These are phyloP conservation scores for Letharia columbiana DNA, from an alignment of 495 filamentous ascomycete species.

Conservation along the genomic window DNA sequence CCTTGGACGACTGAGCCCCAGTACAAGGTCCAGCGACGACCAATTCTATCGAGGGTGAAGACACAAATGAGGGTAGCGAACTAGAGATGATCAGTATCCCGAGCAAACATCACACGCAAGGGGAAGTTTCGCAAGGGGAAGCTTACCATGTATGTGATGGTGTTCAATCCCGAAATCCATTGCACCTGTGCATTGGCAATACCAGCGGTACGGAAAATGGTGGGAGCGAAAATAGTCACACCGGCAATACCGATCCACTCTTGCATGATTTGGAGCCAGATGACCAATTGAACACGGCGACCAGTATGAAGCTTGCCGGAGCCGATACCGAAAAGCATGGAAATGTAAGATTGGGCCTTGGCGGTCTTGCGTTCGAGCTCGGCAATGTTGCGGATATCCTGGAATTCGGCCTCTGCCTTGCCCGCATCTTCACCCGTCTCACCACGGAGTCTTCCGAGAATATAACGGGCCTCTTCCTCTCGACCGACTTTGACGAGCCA, in stretches of 20 bases:
- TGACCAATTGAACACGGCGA: conserved; percentile 57
- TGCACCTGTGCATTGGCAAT: conserved; percentile 50
- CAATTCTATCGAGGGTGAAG: conserved; percentile 50
- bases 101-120: background rate
- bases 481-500: conserved; percentile 57
- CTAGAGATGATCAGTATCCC: conserved; percentile 28
- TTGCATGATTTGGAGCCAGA: conserved; percentile 67
- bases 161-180: conserved; percentile 63
- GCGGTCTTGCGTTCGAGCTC: conserved; percentile 47
- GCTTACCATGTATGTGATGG: conserved; percentile 51
- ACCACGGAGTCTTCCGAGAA: conserved; percentile 54
- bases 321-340: conserved; percentile 57
- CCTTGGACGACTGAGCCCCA: conserved; percentile 51
- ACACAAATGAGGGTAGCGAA: conserved; percentile 51
- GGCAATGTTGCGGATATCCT: conserved; percentile 51
- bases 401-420: conserved; percentile 52
- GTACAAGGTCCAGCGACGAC: conserved; percentile 50
- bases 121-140: background rate
- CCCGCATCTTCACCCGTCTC: conserved; percentile 43
- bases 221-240: conserved; percentile 58
- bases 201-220: conserved; percentile 60
- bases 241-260: conserved; percentile 68
- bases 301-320: conserved; percentile 57
- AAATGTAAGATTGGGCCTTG: conserved; percentile 46
- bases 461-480: conserved; percentile 52